Percentiles rank a stretch among this genome's conserved stretches.
Conservation (phyloP, 2,329 filamentous ascomycete genomes). For the Fusarium oligoseptatum region DNA sequence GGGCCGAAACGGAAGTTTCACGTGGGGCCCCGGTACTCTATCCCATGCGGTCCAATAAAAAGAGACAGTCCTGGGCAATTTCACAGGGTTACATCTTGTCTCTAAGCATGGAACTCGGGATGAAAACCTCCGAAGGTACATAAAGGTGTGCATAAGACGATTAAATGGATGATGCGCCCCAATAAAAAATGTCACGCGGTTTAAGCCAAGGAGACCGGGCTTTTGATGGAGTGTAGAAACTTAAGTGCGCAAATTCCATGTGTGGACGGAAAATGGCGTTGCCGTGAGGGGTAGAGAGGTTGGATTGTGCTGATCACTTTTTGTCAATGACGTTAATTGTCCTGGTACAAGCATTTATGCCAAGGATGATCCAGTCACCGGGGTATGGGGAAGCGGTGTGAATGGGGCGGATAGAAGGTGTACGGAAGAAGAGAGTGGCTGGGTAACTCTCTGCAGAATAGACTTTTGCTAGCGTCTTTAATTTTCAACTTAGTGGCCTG, state of each 20-base stretch:
- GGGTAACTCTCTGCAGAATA: neutral
- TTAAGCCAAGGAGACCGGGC: neutral
- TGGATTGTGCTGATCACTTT: neutral
- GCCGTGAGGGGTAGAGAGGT: neutral
- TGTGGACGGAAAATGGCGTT: neutral
- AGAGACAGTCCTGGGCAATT: neutral
- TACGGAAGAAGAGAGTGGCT: neutral
- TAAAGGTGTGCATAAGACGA: neutral
- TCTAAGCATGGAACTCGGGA: constrained; percentile 3
- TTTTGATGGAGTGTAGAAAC: neutral
- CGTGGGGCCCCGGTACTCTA: neutral
- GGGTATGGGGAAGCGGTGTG: neutral
- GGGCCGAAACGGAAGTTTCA: constrained; percentile 8
- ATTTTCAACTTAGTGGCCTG: too few relatives aligned
- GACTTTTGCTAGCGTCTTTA: neutral
- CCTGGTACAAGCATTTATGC: neutral
- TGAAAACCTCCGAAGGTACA: constrained; percentile 1
- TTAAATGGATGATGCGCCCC: constrained; percentile 24
- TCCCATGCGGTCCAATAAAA: constrained; percentile 33
- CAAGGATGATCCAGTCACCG: neutral
- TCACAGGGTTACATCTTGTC: constrained; percentile 12
- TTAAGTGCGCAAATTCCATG: neutral
- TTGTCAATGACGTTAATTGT: neutral
- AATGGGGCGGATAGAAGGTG: neutral
- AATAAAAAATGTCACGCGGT: constrained; percentile 5